Evolutionary conservation across 139 green algal genomes (phyloP).

Genomic region (Micromonas pusilla): DNA sequence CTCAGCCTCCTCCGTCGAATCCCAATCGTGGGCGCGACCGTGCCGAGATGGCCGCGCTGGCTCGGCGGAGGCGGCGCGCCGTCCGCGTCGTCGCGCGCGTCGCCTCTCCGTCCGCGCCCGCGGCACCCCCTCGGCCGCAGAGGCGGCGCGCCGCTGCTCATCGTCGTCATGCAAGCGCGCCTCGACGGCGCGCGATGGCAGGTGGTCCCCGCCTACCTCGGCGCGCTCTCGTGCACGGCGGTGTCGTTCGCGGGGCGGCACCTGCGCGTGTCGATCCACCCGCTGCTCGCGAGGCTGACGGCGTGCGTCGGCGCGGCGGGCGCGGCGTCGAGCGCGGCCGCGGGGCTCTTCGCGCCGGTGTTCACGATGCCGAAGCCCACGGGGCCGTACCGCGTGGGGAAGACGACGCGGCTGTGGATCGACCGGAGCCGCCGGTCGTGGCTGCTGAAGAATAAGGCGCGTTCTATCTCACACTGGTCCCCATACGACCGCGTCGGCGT

Average conservation of each 20-base stretch:
- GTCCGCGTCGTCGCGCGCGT: background rate
- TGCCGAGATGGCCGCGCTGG: no score
- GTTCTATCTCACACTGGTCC: no score
- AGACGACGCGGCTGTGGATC: background rate
- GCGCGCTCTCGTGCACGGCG: background rate
- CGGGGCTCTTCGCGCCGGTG: slow-evolving; percentile 13
- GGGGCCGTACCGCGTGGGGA: slow-evolving; percentile 15
- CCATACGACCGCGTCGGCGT: no score
- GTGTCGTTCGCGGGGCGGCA: background rate
- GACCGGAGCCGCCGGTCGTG: slow-evolving; percentile 3
- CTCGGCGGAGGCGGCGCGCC: no score
- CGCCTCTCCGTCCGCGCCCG: background rate
- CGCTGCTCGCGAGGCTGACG: background rate
- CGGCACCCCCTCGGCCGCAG: background rate
- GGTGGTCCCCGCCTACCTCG: slow-evolving; percentile 10
- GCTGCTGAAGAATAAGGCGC: no score
- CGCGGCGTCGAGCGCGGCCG: background rate
- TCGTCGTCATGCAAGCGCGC: background rate
- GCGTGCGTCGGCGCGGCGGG: background rate
- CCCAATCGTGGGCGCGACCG: no score
- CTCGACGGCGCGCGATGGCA: slow-evolving; percentile 15
- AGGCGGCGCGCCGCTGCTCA: background rate
- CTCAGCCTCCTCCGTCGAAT: no score
- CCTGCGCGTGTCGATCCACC: background rate
- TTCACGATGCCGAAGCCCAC: slow-evolving; percentile 20